Evolutionary conservation across 805 yeast species (phyloP).

Genomic region (Candida taoyuanica): DNA sequence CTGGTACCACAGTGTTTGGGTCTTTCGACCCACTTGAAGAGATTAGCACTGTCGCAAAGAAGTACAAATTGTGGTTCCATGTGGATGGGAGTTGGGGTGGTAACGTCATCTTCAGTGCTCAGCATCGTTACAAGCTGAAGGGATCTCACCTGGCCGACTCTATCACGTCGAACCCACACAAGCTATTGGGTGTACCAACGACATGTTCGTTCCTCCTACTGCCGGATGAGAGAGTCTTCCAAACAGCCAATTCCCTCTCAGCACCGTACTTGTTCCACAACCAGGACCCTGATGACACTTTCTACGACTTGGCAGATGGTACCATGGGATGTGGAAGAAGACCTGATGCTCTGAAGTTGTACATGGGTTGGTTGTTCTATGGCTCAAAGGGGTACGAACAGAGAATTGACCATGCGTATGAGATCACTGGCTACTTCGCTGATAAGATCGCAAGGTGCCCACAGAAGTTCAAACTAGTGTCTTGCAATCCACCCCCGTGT

Average conservation of each 20-base stretch:
- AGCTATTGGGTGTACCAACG: conserved; percentile 83
- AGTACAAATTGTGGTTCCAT: conserved; percentile 67
- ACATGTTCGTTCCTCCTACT: conserved; percentile 69
- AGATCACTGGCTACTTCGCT: conserved; percentile 60
- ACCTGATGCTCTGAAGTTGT: conserved; percentile 74
- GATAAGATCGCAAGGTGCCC: conserved; percentile 29
- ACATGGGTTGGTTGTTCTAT: conserved; percentile 76
- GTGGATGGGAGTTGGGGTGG: conserved; percentile 94
- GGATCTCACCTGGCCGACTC: conserved; percentile 71
- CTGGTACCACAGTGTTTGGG: conserved; percentile 87
- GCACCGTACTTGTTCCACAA: conserved; percentile 82
- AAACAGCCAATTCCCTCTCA: conserved; percentile 64
- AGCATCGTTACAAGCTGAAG: conserved; percentile 39
- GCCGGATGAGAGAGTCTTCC: conserved; percentile 63
- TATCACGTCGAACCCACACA: conserved; percentile 79
- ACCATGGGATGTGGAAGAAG: conserved; percentile 92
- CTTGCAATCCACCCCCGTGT: conserved; percentile 63
- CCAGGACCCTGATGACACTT: conserved; percentile 41
- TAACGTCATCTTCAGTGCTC: conserved; percentile 62
- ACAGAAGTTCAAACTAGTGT: conserved; percentile 48
- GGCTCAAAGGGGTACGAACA: conserved; percentile 61
- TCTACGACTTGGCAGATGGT: conserved; percentile 78
- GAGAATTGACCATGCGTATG: conserved; percentile 71
- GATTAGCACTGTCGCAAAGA: conserved; percentile 49
- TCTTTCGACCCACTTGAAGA: conserved; percentile 66